phyloP scores from a whole-genome alignment of 73 alveolate genomes.

The Tetrahymena malaccensis region DNA sequence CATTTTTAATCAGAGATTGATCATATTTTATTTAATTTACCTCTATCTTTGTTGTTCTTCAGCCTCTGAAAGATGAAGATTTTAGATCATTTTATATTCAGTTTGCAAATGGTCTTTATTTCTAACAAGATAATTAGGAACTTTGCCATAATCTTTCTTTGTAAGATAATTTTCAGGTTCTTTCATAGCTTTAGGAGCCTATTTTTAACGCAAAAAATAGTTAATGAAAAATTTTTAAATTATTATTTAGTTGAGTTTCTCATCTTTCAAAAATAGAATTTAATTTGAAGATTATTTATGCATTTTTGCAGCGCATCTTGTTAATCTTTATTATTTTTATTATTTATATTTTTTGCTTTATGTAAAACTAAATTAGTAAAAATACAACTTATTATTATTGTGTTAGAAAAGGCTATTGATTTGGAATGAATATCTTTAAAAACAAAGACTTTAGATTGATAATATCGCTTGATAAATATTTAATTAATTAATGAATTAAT shows the following conservation, averaged over 20 bases:
- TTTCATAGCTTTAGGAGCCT: conserved; percentile 73
- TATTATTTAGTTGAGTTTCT: not conserved
- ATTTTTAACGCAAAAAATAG: not conserved
- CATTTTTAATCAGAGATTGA: not conserved
- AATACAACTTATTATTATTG: not conserved
- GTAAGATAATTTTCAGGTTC: conserved; percentile 65
- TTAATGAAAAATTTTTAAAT: not conserved
- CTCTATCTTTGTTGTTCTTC: conserved; percentile 83
- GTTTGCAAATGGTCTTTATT: conserved; percentile 76
- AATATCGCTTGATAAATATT: not conserved
- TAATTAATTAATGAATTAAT: not conserved
- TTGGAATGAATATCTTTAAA: conserved; percentile 1
- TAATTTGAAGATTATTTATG: too few relatives aligned
- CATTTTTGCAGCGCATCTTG: not conserved
- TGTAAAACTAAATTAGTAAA: not conserved
- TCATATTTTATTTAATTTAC: not conserved
- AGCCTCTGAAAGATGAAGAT: conserved; percentile 75
- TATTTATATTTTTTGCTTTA: not conserved
- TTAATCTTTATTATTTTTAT: not conserved
- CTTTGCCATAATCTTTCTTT: conserved; percentile 82
- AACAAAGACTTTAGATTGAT: not conserved
- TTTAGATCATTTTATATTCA: conserved; percentile 78
- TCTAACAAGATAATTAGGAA: conserved; percentile 79
- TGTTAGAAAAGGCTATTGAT: not conserved
- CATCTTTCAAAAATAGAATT: not conserved